Conservation (phyloP, 2,329 filamentous ascomycete species). For the Fusarium poae region DNA sequence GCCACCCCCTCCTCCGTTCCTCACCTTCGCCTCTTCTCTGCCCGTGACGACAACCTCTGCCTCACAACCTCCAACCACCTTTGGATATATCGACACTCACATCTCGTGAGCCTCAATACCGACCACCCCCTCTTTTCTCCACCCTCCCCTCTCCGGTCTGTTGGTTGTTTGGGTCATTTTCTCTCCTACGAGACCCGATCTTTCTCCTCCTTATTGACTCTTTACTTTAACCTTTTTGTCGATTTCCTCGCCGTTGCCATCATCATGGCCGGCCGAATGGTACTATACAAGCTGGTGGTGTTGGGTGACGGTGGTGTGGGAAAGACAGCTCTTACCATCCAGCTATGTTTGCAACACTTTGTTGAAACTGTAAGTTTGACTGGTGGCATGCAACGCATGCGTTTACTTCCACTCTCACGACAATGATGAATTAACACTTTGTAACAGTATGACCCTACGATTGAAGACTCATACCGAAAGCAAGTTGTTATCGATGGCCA, state of each 20-base stretch:
- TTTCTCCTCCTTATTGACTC: slow-evolving; percentile 33
- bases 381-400: slow-evolving; percentile 4
- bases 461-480: slow-evolving; percentile 89
- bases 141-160: slow-evolving; percentile 37
- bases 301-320: slow-evolving; percentile 93
- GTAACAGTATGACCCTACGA: slow-evolving; percentile 84
- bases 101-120: slow-evolving; percentile 42
- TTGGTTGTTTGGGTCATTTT: slow-evolving; percentile 32
- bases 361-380: slow-evolving; percentile 81
- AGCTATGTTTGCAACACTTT: slow-evolving; percentile 98
- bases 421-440: slow-evolving; percentile 30
- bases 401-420: slow-evolving; percentile 4
- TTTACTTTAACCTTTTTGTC: slow-evolving; percentile 32
- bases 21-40: slow-evolving; percentile 43
- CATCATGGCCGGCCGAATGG: slow-evolving; percentile 91
- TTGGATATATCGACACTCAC: slow-evolving; percentile 33
- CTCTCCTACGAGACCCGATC: slow-evolving; percentile 22
- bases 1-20: slow-evolving; percentile 49
- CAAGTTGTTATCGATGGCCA: slow-evolving; percentile 94
- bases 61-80: slow-evolving; percentile 43
- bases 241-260: slow-evolving; percentile 46
- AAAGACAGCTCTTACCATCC: slow-evolving; percentile 93
- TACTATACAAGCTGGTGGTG: slow-evolving; percentile 95
- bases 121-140: slow-evolving; percentile 37
- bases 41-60: slow-evolving; percentile 46